phyloP scores from a whole-genome alignment of 2,329 filamentous ascomycete species.

The Fusarium piperis region DNA sequence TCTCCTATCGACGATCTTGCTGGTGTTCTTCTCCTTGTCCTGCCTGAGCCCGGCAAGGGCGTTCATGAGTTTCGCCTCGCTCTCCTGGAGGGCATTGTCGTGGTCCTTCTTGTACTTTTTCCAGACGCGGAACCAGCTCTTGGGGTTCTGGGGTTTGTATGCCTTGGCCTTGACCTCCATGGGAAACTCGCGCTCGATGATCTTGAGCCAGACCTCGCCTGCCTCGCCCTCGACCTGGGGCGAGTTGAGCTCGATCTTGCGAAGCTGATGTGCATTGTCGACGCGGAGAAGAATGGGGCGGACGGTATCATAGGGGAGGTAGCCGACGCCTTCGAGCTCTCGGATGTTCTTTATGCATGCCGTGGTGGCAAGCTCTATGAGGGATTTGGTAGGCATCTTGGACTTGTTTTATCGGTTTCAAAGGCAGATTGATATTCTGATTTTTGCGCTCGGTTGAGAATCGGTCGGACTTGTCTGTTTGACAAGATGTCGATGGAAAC shows the following conservation, averaged over 20 bases:
- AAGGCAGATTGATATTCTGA: neutral
- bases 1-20: constrained; percentile 64
- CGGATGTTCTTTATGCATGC: constrained; percentile 64
- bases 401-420: neutral
- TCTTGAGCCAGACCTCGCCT: constrained; percentile 77
- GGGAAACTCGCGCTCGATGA: constrained; percentile 83
- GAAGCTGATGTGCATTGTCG: constrained; percentile 78
- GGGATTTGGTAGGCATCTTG: constrained; percentile 57
- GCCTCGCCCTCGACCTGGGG: constrained; percentile 79
- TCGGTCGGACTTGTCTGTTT: neutral
- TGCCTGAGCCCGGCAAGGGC: constrained; percentile 67
- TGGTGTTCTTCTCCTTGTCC: constrained; percentile 65
- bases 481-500: neutral
- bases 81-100: constrained; percentile 66
- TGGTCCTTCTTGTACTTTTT: constrained; percentile 71
- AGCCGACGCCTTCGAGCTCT: constrained; percentile 74
- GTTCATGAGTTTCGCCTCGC: constrained; percentile 66
- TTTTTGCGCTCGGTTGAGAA: neutral
- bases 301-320: constrained; percentile 71
- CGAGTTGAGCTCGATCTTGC: constrained; percentile 76
- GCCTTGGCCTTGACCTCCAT: constrained; percentile 69
- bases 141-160: constrained; percentile 71
- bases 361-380: constrained; percentile 61
- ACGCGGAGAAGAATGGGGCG: constrained; percentile 76
- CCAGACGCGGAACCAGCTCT: constrained; percentile 83